Base-by-base conservation (phyloP, 2,329 filamentous ascomycete genomes). In the Aaosphaeria arxii region DNA sequence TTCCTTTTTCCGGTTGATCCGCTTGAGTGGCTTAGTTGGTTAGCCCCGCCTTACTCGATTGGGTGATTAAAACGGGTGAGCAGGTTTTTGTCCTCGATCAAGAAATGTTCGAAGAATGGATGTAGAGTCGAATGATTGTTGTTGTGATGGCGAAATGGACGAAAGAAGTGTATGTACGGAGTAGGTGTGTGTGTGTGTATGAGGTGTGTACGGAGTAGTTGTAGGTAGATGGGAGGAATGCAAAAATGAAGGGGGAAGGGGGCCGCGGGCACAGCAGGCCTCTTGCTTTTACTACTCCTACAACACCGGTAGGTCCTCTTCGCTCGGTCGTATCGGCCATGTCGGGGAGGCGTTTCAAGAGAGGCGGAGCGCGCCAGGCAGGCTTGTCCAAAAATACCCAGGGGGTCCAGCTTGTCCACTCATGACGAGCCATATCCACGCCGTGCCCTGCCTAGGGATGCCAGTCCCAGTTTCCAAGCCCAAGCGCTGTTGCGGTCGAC, bases 1-100 rank as follows among this genome's bases (percentile, higher is more conserved):
- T 59, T 54, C 57, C 60, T 56, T 55, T 54, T 54, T 30, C 64
- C 62, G 61, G 58, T 50, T 57, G 43, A 54, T 58, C 62, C 62
- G 63, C 54, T 46, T 40, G 43, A 50, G 63, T 66, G 62, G 65
- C 63, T 66, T 55, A 59, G 62, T 53, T 9, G 39, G 17, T 41
- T 11, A 24, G 11, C 52, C 45, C 42, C 42, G 47, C 36, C 45
- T 42, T 49, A 30, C 39, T 32, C 39, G 33, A 11, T 9, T 9
- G 13, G 33, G 9, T 11, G 33, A 36, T 13, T 9, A 36, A 36
- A 9, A 13, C 9, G 33, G 41, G 24, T 44, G 36, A 29, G 24
- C 30, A 33, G 5, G 33, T 17, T 38, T 40, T 44, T 17, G 39
- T 24, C 42, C 28, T 42, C 29, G 29, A 11, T 31, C 6, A 42